These are phyloP conservation scores for Clausena lansium DNA, from an alignment of 345 rosid genomes.

Conservation along the genomic window DNA sequence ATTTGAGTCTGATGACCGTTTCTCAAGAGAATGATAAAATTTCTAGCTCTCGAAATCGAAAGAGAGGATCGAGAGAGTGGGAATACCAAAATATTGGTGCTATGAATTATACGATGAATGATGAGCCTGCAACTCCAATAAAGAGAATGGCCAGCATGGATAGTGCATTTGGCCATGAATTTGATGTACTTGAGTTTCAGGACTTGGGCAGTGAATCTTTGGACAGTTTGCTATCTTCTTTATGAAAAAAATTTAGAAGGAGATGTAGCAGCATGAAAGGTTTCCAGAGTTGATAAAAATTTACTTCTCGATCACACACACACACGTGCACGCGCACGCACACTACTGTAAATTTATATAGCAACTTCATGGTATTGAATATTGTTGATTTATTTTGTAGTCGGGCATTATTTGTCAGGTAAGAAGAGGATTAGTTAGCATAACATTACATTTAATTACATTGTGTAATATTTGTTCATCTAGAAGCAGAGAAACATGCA, in stretches of 20 bases:
- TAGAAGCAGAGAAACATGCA: background rate
- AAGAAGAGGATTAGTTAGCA: background rate
- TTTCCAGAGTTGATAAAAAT: background rate
- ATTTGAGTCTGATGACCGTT: background rate
- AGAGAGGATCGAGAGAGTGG: constrained; percentile 34
- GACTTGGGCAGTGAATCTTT: constrained; percentile 74
- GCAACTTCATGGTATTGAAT: background rate
- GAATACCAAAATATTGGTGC: constrained; percentile 3
- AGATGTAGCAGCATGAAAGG: background rate
- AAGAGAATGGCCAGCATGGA: constrained; percentile 31
- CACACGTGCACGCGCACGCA: too few species aligned
- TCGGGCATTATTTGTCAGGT: background rate
- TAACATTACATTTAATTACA: background rate
- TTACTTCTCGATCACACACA: background rate
- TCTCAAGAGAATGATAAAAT: background rate
- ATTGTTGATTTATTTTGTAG: background rate
- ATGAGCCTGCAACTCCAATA: constrained; percentile 25
- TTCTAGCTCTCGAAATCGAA: constrained; percentile 14
- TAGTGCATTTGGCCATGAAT: constrained; percentile 25
- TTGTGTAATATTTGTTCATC: background rate
- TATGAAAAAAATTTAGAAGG: constrained; percentile 22
- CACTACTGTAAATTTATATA: background rate
- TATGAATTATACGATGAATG: constrained; percentile 2
- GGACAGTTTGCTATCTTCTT: constrained; percentile 60
- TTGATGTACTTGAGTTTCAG: constrained; percentile 56